Percentiles rank a stretch among this genome's conserved stretches.
These are phyloP conservation scores for Pleurotus pulmonarius DNA, from an alignment of 768 basidiomycete species.

Conservation along the genomic window DNA sequence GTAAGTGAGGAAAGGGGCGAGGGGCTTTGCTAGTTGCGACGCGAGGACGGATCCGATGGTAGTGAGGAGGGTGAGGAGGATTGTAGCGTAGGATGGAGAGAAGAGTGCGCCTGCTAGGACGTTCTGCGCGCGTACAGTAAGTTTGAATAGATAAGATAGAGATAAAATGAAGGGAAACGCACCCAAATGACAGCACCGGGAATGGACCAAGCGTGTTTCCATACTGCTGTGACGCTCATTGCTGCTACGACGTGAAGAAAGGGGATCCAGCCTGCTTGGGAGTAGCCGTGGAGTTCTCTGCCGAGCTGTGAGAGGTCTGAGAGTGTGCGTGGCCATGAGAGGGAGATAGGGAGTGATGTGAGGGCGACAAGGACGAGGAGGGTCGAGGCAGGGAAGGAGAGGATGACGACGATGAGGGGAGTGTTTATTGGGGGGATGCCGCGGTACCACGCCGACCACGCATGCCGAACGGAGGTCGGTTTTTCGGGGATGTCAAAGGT, in stretches of 20 bases:
- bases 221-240: slow-evolving; percentile 78
- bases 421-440: slow-evolving; percentile 30
- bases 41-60: slow-evolving; percentile 83
- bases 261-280: slow-evolving; percentile 61
- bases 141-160: slow-evolving; percentile 7
- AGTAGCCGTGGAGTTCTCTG: slow-evolving; percentile 72
- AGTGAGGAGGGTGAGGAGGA: slow-evolving; percentile 80
- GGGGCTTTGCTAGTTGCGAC: slow-evolving; percentile 74
- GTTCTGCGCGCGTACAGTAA: slow-evolving; percentile 40
- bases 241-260: slow-evolving; percentile 79
- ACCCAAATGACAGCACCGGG: slow-evolving; percentile 94
- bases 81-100: slow-evolving; percentile 75
- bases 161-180: slow-evolving; percentile 24
- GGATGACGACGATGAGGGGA: slow-evolving; percentile 39
- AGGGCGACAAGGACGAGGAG: slow-evolving; percentile 59
- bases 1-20: slow-evolving; percentile 78
- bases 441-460: slow-evolving; percentile 20
- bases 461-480: slow-evolving; percentile 18
- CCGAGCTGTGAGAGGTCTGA: slow-evolving; percentile 75
- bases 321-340: slow-evolving; percentile 73
- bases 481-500: slow-evolving; percentile 35
- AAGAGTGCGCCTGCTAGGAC: slow-evolving; percentile 87
- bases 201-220: slow-evolving; percentile 98
- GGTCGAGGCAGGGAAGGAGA: slow-evolving; percentile 64
- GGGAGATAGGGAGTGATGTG: slow-evolving; percentile 67